These are phyloP conservation scores for Tagetes patula DNA, from an alignment of 129 eudicot genomes.

Conservation along the genomic window DNA sequence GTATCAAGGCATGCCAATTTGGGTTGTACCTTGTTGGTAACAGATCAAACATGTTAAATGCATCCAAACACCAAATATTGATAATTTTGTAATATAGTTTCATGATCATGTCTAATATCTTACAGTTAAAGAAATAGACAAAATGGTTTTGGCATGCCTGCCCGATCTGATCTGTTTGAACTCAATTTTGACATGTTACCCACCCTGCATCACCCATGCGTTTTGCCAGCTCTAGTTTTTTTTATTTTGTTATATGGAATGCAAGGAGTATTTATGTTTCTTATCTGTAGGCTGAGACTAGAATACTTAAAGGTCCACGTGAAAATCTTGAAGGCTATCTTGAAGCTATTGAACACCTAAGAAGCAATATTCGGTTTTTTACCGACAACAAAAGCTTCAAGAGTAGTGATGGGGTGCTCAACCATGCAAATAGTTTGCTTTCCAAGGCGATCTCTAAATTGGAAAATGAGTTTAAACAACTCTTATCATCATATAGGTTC, in stretches of 20 bases:
- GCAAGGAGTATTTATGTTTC: conserved; percentile 9
- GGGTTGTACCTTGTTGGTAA: background rate
- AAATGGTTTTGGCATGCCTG: background rate
- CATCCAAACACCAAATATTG: background rate
- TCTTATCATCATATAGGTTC: conserved; percentile 79
- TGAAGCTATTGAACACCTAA: conserved; percentile 80
- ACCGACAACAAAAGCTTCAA: conserved; percentile 77
- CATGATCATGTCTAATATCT: background rate
- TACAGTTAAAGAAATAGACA: background rate
- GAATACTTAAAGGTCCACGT: conserved; percentile 89
- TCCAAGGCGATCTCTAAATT: conserved; percentile 81
- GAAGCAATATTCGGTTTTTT: conserved; percentile 78
- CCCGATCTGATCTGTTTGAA: background rate
- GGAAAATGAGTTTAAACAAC: conserved; percentile 86
- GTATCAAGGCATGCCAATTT: background rate
- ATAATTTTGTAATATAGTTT: background rate
- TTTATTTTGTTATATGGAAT: background rate
- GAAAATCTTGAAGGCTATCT: conserved; percentile 95
- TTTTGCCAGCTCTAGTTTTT: background rate
- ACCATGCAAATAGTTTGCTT: conserved; percentile 77
- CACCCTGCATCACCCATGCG: background rate
- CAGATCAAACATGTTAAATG: background rate
- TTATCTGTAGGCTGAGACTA: conserved; percentile 77
- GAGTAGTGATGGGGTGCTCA: conserved; percentile 88
- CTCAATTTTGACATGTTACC: background rate